phyloP scores from a whole-genome alignment of 371 early-diverging fungal species.

The Lichtheimia hyalospora region DNA sequence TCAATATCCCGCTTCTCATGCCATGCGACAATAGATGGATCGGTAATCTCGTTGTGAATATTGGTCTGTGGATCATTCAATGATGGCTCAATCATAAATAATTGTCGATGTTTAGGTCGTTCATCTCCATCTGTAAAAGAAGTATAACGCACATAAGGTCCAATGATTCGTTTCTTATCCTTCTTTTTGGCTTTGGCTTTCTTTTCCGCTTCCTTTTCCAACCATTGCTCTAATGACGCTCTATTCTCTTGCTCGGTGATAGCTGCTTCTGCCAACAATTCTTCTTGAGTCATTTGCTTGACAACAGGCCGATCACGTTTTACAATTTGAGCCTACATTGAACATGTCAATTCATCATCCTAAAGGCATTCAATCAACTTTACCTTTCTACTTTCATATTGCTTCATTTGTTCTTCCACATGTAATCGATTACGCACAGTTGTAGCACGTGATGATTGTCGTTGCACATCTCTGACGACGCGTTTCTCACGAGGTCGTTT shows the following conservation, averaged over 20 bases:
- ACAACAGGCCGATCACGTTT: conserved; percentile 48
- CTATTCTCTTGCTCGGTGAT: conserved; percentile 58
- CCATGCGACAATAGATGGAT: conserved; percentile 24
- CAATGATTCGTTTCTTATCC: conserved; percentile 35
- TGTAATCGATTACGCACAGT: conserved; percentile 55
- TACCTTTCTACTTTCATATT: conserved; percentile 48
- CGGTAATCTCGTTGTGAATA: conserved; percentile 21
- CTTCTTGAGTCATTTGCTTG: conserved; percentile 57
- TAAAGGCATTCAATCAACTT: neutral
- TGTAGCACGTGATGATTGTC: conserved; percentile 59
- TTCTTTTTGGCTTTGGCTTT: conserved; percentile 53
- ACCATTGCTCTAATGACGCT: conserved; percentile 57
- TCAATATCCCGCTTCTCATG: conserved; percentile 25
- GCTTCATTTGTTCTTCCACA: conserved; percentile 54
- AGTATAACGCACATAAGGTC: conserved; percentile 51
- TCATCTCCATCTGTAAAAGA: conserved; percentile 54
- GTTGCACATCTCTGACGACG: conserved; percentile 17
- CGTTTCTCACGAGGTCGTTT: conserved; percentile 3
- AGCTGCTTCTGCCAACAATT: conserved; percentile 58
- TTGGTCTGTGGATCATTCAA: conserved; percentile 12
- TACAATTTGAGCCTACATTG: conserved; percentile 28
- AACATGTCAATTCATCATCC: neutral
- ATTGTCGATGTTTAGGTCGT: conserved; percentile 30
- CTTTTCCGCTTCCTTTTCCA: conserved; percentile 55
- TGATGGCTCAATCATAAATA: conserved; percentile 16